Base-by-base conservation (phyloP, 495 filamentous ascomycete species). In the Aspergillus heteromorphus region DNA sequence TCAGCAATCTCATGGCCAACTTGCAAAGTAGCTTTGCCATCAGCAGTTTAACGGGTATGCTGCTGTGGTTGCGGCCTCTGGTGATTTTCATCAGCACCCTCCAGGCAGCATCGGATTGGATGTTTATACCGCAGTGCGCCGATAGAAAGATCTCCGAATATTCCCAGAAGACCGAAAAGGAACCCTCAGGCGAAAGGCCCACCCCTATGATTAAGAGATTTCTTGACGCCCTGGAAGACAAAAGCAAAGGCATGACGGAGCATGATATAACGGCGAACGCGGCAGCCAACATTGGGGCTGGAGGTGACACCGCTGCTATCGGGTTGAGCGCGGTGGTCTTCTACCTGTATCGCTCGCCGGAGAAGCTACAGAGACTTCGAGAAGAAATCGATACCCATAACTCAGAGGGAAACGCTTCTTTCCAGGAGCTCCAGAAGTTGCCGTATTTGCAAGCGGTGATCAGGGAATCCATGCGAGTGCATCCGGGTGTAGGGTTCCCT, bases 251-350 rank as follows among this genome's bases (percentile, higher is more conserved):
- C 20, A 16, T 43, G 9, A 43, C 17, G 20, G 16, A 43, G 1
- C 20, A 16, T 13, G n/a, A 43, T 43, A 13, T 43, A 13, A 43
- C 7, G 40, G 20, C 17, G 1, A 43, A 19, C 20, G 16, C 20
- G 16, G 5, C 20, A 20, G 14, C 40, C 17, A 43, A 43, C 13
- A 43, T 43, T 13, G 40, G 40, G 6, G 73, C 71, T 7, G 81
- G 80, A 5, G 70, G 72, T 17, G 82, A 84, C 56, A 83, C 82
- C 2, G 80, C 77, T 0, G 85, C 82, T 30, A 84, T 85, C 48
- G 77, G 77, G 3, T 69, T 88, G 0, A 69, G 77, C 0, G 71
- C 79, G 5, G 74, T 86, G 0, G 81, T 89, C 48, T 87, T 87
- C 59, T 81, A 77, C 57, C 67, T 87, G 9, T 65, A 84, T 17